A percentile compares a stretch with the other conserved stretches of the same genome.
Conservation (phyloP, 2,329 filamentous ascomycete species). For the Phialophora macrospora region DNA sequence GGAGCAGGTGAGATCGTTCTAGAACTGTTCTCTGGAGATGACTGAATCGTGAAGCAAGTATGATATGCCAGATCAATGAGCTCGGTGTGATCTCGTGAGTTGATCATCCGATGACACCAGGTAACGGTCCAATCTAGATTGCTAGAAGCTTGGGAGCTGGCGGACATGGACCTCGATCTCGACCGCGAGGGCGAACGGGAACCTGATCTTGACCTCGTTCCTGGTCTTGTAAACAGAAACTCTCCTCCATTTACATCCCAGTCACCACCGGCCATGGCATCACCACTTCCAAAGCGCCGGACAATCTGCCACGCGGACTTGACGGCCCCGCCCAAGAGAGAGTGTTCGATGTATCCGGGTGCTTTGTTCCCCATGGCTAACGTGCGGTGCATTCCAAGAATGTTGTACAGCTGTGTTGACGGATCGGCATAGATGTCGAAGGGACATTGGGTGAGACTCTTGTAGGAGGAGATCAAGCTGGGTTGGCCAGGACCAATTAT, state of each 20-base stretch:
- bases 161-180: conserved; percentile 14
- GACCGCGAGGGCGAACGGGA: conserved; percentile 11
- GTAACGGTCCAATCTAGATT: conserved; percentile 62
- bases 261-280: conserved; percentile 68
- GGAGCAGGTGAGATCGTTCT: conserved; percentile 12
- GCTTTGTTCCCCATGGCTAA: conserved; percentile 60
- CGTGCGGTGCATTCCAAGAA: conserved; percentile 71
- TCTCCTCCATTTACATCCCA: conserved; percentile 74
- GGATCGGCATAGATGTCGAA: conserved; percentile 82
- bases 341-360: conserved; percentile 69
- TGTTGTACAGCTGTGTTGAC: conserved; percentile 66
- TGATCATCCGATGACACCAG: conserved; percentile 84
- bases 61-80: conserved; percentile 64
- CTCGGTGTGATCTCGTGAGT: conserved; percentile 77
- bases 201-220: conserved; percentile 34
- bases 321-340: conserved; percentile 52
- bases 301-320: conserved; percentile 63
- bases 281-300: conserved; percentile 60
- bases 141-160: conserved; percentile 29
- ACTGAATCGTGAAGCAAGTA: conserved; percentile 19
- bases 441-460: conserved; percentile 64
- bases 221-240: conserved; percentile 65
- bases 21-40: conserved; percentile 12
- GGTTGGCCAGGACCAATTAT: conserved; percentile 76
- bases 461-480: conserved; percentile 70